Conservation (phyloP, 495 filamentous ascomycete genomes). For the Xylaria grammica region DNA sequence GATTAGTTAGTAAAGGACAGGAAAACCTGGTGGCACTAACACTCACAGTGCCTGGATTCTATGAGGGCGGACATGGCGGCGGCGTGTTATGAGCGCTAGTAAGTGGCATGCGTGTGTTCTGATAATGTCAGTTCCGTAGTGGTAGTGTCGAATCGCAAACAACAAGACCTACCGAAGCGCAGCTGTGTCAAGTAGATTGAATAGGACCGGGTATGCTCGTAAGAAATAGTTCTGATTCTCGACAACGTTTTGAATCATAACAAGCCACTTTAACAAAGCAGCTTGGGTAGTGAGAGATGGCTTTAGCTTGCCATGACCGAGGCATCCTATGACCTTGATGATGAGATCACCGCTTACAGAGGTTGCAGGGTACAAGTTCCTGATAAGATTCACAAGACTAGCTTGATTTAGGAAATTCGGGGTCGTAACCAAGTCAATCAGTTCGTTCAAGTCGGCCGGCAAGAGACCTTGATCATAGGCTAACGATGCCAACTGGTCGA, state of each 20-base stretch:
- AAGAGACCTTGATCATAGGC: constrained; percentile 73
- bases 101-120: constrained; percentile 76
- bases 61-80: constrained; percentile 87
- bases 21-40: neutral
- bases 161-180: constrained; percentile 60
- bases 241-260: constrained; percentile 76
- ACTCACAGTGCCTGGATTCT: constrained; percentile 82
- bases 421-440: constrained; percentile 70
- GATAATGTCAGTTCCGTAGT: constrained; percentile 8
- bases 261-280: constrained; percentile 77
- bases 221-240: constrained; percentile 69
- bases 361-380: constrained; percentile 73
- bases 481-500: constrained; percentile 52
- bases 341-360: constrained; percentile 66
- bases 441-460: constrained; percentile 58
- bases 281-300: constrained; percentile 72
- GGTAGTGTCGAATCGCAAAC: neutral
- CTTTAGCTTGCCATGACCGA: constrained; percentile 81
- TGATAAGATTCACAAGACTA: constrained; percentile 67
- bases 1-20: constrained; percentile 28
- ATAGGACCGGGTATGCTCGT: constrained; percentile 77
- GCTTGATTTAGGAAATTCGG: constrained; percentile 77
- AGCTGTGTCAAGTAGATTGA: constrained; percentile 83
- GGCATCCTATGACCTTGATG: constrained; percentile 70
- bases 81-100: constrained; percentile 79